phyloP scores from a whole-genome alignment of 2,329 filamentous ascomycete genomes.

The Lachnellula arida region DNA sequence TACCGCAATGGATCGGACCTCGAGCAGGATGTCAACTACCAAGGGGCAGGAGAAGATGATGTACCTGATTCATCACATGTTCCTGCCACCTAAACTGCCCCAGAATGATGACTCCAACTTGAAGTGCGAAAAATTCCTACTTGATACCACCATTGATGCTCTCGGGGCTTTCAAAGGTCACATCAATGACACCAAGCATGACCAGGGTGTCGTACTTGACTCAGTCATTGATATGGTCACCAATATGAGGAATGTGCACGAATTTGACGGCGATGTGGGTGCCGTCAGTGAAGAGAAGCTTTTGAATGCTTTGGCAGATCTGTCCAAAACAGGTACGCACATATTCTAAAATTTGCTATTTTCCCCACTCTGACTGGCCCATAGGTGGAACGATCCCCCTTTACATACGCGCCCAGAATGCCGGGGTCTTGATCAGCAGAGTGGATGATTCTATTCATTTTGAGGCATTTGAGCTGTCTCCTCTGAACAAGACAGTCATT shows the following conservation, averaged over 20 bases:
- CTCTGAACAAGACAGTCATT: slow-evolving; percentile 36
- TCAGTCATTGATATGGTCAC: background rate
- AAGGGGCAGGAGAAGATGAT: background rate
- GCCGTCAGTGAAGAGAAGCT: slow-evolving; percentile 9
- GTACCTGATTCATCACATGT: slow-evolving; percentile 43
- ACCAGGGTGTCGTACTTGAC: background rate
- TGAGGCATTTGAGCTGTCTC: slow-evolving; percentile 45
- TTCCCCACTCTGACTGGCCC: background rate
- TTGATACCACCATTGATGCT: background rate
- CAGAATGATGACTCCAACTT: slow-evolving; percentile 30
- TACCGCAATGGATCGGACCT: too few relatives aligned
- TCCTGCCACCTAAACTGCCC: slow-evolving; percentile 45
- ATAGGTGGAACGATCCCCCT: slow-evolving; percentile 21
- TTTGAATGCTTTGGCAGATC: slow-evolving; percentile 4
- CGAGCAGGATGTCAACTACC: too few relatives aligned
- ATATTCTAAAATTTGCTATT: background rate
- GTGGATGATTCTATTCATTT: slow-evolving; percentile 15
- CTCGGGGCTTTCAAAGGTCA: background rate
- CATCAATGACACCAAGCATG: background rate
- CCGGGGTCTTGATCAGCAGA: slow-evolving; percentile 39
- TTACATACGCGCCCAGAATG: slow-evolving; percentile 43
- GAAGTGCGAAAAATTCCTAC: slow-evolving; percentile 1
- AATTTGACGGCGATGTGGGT: background rate
- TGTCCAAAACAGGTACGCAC: background rate
- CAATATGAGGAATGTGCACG: slow-evolving; percentile 1